Evolutionary conservation across 2,329 filamentous ascomycete species (phyloP).

Genomic region (Lecanosticta acicola): DNA sequence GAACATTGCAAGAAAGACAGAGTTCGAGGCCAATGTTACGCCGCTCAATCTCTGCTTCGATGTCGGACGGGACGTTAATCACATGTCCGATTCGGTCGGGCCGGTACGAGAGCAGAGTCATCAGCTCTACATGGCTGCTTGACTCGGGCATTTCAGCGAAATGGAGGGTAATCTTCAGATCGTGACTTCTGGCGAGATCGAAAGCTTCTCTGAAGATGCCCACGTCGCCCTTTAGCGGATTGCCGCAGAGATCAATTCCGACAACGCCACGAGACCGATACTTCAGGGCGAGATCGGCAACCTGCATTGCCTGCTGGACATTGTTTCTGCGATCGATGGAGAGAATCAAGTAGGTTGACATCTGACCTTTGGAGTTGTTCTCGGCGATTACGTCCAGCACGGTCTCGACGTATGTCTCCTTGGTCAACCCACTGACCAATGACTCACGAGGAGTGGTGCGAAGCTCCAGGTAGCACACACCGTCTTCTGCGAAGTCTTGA

Average conservation of each 20-base stretch:
- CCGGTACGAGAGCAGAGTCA: conserved; percentile 57
- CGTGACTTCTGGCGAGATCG: conserved; percentile 47
- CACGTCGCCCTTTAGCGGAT: conserved; percentile 61
- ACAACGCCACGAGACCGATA: conserved; percentile 53
- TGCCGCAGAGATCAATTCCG: conserved; percentile 72
- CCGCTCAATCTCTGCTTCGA: conserved; percentile 52
- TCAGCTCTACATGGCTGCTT: conserved; percentile 55
- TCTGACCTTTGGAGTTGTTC: conserved; percentile 38
- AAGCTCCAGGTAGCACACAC: conserved; percentile 71
- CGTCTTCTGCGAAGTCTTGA: conserved; percentile 61
- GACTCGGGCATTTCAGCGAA: conserved; percentile 66
- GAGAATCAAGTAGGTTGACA: conserved; percentile 55
- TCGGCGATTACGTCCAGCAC: conserved; percentile 59
- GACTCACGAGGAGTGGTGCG: conserved; percentile 70
- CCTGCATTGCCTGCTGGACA: conserved; percentile 54
- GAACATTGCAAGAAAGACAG: conserved; percentile 76
- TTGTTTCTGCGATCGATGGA: conserved; percentile 66
- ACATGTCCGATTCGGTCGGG: conserved; percentile 72
- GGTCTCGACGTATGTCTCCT: conserved; percentile 58
- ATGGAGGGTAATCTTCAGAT: conserved; percentile 65
- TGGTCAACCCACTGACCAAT: conserved; percentile 49
- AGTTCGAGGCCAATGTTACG: conserved; percentile 63
- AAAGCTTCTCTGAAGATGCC: conserved; percentile 57
- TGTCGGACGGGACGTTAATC: conserved; percentile 61
- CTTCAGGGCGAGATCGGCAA: conserved; percentile 57